Conservation (phyloP, 2,329 filamentous ascomycete species). For the Exserohilum rostratum region DNA sequence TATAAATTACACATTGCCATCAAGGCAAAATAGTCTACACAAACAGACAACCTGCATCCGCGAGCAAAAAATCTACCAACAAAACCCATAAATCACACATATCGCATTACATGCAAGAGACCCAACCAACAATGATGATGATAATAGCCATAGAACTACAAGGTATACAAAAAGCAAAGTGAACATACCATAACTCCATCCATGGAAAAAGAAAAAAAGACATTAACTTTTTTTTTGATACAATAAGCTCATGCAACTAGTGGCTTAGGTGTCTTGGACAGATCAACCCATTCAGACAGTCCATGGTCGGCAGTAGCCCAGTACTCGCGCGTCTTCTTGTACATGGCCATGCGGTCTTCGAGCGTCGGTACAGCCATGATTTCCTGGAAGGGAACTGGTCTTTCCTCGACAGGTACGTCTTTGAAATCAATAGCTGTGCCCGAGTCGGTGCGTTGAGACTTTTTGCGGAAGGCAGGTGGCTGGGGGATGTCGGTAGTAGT, state of each 20-base stretch:
- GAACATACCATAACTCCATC: too few species aligned
- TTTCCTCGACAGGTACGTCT: slow-evolving; percentile 21
- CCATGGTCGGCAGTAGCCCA: slow-evolving; percentile 46
- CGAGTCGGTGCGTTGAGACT: slow-evolving; percentile 38
- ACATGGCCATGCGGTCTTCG: slow-evolving; percentile 38
- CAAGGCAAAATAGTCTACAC: too few species aligned
- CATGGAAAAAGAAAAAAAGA: too few species aligned
- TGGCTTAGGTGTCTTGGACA: slow-evolving; percentile 7
- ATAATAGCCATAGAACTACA: too few species aligned
- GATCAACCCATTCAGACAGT: slow-evolving; percentile 35
- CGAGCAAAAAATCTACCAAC: too few species aligned
- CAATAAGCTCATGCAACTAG: neutral
- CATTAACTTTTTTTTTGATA: too few species aligned
- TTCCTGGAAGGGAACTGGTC: slow-evolving; percentile 41
- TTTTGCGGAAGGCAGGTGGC: slow-evolving; percentile 4
- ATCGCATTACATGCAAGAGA: too few species aligned
- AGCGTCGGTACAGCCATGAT: slow-evolving; percentile 35
- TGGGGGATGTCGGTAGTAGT: neutral
- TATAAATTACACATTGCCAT: too few species aligned
- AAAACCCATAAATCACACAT: too few species aligned
- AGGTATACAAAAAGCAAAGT: too few species aligned
- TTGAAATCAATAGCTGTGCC: slow-evolving; percentile 40
- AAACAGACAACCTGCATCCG: too few species aligned
- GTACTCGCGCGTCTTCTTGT: slow-evolving; percentile 42
- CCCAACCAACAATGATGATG: too few species aligned